These are phyloP conservation scores for Cladobotryum mycophilum DNA, from an alignment of 2,329 filamentous ascomycete genomes.

Conservation along the genomic window DNA sequence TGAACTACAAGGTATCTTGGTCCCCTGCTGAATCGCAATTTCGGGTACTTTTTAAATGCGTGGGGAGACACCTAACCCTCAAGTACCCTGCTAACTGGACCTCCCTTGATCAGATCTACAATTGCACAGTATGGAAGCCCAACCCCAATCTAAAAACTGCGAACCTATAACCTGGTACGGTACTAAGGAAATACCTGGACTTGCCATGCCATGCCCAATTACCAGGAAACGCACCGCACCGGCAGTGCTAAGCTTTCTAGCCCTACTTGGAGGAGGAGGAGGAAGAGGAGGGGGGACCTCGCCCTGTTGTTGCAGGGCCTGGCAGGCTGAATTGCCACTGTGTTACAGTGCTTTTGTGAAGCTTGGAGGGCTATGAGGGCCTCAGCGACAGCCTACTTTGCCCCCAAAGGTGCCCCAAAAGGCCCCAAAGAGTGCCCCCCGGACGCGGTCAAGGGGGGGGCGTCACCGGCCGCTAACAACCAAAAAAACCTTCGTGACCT, in stretches of 20 bases:
- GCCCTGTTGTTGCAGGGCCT: neutral
- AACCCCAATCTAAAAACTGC: neutral
- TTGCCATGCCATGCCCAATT: neutral
- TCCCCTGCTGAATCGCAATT: constrained; percentile 6
- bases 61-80: neutral
- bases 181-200: no score
- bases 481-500: constrained; percentile 34
- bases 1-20: no score
- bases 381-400: neutral
- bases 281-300: no score
- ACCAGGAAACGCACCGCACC: neutral
- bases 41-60: neutral
- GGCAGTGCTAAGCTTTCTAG: constrained; percentile 4
- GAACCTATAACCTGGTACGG: no score
- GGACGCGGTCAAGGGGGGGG: constrained; percentile 15
- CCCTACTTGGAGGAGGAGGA: constrained; percentile 4
- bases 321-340: constrained; percentile 6
- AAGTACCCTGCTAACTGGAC: neutral
- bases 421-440: neutral
- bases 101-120: neutral
- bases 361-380: constrained; percentile 2
- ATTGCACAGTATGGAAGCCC: neutral
- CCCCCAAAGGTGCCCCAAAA: no score
- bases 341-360: constrained; percentile 2
- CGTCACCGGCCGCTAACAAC: constrained; percentile 27